Percentiles rank a stretch among this genome's conserved stretches.
phyloP scores from a whole-genome alignment of 148 eudicot genomes.

The Fagopyrum homotropicum region DNA sequence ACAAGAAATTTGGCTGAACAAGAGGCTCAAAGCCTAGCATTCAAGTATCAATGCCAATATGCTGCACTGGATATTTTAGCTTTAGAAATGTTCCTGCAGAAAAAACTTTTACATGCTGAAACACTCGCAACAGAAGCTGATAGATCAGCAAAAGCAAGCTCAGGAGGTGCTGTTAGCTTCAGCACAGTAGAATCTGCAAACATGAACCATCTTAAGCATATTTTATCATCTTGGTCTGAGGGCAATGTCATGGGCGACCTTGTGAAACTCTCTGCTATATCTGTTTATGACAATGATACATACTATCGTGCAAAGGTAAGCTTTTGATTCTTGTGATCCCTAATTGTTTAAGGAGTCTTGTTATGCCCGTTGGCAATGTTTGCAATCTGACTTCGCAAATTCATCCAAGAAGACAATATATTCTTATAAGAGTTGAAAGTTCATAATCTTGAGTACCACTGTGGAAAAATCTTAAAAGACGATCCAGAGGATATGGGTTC shows the following conservation, averaged over 20 bases:
- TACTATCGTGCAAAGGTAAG: conserved; percentile 43
- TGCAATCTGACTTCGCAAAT: background rate
- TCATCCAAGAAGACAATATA: background rate
- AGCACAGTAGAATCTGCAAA: conserved; percentile 26
- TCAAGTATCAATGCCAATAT: conserved; percentile 51
- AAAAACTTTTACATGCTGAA: conserved; percentile 56
- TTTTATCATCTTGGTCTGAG: conserved; percentile 49
- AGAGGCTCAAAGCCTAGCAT: conserved; percentile 36
- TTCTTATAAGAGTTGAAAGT: background rate
- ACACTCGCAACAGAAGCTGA: conserved; percentile 30
- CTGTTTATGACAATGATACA: conserved; percentile 35
- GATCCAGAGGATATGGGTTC: background rate
- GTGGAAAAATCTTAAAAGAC: background rate
- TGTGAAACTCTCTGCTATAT: conserved; percentile 54
- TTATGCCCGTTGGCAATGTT: background rate
- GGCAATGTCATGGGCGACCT: conserved; percentile 38
- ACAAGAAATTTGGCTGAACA: conserved; percentile 27
- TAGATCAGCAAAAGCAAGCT: conserved; percentile 25
- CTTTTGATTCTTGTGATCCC: conserved; percentile 4
- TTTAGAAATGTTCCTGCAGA: conserved; percentile 67
- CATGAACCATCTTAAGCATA: conserved; percentile 36
- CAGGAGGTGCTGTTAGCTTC: conserved; percentile 20
- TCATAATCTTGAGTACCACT: background rate
- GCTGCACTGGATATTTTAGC: conserved; percentile 58
- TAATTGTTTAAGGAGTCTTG: background rate